Base-by-base conservation (phyloP, 148 eudicot genomes). In the Silene uniflora region DNA sequence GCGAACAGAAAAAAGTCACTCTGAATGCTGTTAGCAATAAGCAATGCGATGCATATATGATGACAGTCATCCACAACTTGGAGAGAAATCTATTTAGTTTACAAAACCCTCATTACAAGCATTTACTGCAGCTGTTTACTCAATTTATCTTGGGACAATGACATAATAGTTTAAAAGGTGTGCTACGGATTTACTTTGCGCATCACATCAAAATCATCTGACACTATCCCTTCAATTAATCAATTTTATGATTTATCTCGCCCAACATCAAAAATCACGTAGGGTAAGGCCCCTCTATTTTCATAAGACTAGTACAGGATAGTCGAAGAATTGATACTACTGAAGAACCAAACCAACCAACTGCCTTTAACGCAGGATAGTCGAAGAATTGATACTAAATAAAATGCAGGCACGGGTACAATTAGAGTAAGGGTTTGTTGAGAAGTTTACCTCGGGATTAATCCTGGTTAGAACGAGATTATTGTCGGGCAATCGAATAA, bases 381-480 rank as follows among this genome's bases (percentile, higher is more conserved):
- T n/a, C n/a, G n/a, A n/a, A n/a, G n/a, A n/a, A n/a, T n/a, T n/a
- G n/a, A n/a, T n/a, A n/a, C n/a, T n/a, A n/a, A 47, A 29, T 29
- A 29, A 29, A 29, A 29, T 29, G 32, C 1, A 29, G 32, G 32
- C 32, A 29, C 32, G 4, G 32, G 32, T 1, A 29, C 4, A 4
- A 29, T 29, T 1, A 29, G 4, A 39, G 9, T 39, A 39, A 52
- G 56, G 14, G 10, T 52, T 52, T 52, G 17, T 12, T 52, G 35
- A 32, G 35, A 32, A 52, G 44, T 39, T 83, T 76, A 95, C 99
- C 99, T 92, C 97, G 8, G 99, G 98, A 81, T 89, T 95, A 71
- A 95, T 92, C 64, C 99, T 92, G 71, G 99, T 95, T 66, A 95
- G 90, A 60, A 95, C 97, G 54, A 88, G 25, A 73, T 88, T 88